phyloP scores from a whole-genome alignment of 805 yeast species.

The Metschnikowia vanudenii region DNA sequence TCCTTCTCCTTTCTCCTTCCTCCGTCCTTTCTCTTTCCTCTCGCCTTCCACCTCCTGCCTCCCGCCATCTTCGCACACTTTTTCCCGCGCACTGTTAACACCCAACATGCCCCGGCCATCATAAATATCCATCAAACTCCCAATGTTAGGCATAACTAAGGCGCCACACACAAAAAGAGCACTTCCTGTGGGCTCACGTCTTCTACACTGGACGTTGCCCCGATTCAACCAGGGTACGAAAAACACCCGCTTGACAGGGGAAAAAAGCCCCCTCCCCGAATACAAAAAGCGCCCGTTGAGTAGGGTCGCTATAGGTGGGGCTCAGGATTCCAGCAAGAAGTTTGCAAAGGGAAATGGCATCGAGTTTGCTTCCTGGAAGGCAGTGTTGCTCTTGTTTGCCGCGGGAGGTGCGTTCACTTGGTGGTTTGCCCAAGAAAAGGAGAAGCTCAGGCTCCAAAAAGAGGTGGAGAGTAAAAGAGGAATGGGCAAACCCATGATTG shows the following conservation, averaged over 20 bases:
- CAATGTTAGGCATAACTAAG: slow-evolving; percentile 4
- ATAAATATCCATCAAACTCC: not conserved
- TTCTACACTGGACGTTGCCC: slow-evolving; percentile 3
- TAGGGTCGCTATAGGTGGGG: slow-evolving; percentile 74
- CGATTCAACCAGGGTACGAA: slow-evolving; percentile 2
- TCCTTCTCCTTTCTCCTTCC: too few relatives aligned
- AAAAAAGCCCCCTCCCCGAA: not conserved
- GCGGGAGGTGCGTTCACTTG: slow-evolving; percentile 73
- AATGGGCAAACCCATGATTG: slow-evolving; percentile 87
- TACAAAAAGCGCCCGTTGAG: slow-evolving; percentile 62
- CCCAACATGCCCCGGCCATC: not conserved
- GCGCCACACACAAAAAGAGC: not conserved
- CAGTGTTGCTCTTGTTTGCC: slow-evolving; percentile 60
- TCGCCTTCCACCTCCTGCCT: too few relatives aligned
- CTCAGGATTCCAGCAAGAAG: slow-evolving; percentile 32
- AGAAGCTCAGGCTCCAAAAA: slow-evolving; percentile 66
- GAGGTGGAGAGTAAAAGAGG: slow-evolving; percentile 86
- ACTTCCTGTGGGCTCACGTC: slow-evolving; percentile 1
- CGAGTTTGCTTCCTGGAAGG: slow-evolving; percentile 85
- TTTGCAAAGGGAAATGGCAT: slow-evolving; percentile 44
- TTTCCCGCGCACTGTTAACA: slow-evolving; percentile 2
- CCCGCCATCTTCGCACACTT: too few relatives aligned
- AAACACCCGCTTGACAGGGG: not conserved
- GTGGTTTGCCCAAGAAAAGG: slow-evolving; percentile 74
- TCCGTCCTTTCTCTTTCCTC: too few relatives aligned